Base-by-base conservation (phyloP, 768 basidiomycete species). In the Leucocoprinus sp. region DNA sequence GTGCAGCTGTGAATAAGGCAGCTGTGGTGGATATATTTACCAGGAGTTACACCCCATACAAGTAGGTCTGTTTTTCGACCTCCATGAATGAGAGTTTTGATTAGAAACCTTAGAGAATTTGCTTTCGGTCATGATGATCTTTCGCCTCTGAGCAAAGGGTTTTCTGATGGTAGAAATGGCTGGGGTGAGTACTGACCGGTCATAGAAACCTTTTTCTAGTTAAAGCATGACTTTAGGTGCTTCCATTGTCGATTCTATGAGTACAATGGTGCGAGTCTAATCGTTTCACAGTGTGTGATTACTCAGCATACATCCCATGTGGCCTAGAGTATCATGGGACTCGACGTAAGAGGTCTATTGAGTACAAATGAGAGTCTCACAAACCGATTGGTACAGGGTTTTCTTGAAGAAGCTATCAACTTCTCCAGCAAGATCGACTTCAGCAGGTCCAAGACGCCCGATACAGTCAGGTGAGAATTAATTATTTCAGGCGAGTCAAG, bases 91-190 rank as follows among this genome's bases (percentile, higher is more conserved):
- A n/a, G n/a, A n/a, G n/a, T n/a, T n/a, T n/a, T n/a, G n/a, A n/a
- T n/a, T n/a, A n/a, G n/a, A n/a, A n/a, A n/a, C 15, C 12, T 36
- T 52, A 82, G 81, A 52, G 49, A 67, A 34, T 72, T 71, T 51
- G 82, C 82, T 0, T 80, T 69, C 56, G 74, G 75, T 0, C 76
- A 82, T 50, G 83, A 84, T 45, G 72, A 82, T 45, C 59, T 83
- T n/a, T 61, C 64, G 4, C 81, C 81, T 0, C 55, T 76, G 17
- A 66, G 63, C 12, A 68, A 57, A 57, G 54, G 19, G 1, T 27
- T 22, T 15, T 33, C 19, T 14, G 22, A 71, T 44, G 62, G 60
- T 17, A 63, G 67, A 19, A 69, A 70, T 51, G 69, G 70, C 24
- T 72, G 70, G 70, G 70, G 70, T 69, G 54, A 21, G 56, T 51